Percentiles rank a stretch among this genome's conserved stretches.
These are phyloP conservation scores for Melanomma pulvis-pyrius DNA, from an alignment of 495 filamentous ascomycete species.

Conservation along the genomic window DNA sequence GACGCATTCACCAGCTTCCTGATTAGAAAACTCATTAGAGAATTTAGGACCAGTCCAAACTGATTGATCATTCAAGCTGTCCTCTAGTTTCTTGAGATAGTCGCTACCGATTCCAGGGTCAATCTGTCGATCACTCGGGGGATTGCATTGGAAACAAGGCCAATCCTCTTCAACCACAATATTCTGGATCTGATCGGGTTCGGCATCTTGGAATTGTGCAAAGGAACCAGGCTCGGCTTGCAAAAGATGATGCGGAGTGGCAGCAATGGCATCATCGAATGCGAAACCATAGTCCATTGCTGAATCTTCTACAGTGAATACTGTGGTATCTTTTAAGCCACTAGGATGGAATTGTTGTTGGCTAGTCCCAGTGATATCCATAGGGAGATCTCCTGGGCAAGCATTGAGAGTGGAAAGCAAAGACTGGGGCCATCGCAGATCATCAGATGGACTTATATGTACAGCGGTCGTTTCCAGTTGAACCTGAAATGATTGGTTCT, in stretches of 20 bases:
- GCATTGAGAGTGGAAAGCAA: background rate
- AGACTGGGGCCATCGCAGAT: background rate
- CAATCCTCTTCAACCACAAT: background rate
- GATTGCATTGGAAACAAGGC: constrained; percentile 3
- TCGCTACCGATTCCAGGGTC: background rate
- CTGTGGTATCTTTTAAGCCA: background rate
- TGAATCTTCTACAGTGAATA: background rate
- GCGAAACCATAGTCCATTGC: background rate
- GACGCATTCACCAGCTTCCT: background rate
- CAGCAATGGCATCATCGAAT: background rate
- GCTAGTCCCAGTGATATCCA: background rate
- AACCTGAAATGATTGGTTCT: too few relatives aligned
- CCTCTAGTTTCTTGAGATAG: background rate
- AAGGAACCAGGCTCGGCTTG: background rate
- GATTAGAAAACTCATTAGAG: background rate
- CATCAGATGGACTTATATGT: too few relatives aligned
- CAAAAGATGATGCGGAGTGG: background rate
- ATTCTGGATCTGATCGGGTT: background rate
- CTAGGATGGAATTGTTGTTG: background rate
- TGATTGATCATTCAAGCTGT: background rate
- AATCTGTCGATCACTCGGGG: background rate
- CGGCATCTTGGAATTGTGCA: background rate
- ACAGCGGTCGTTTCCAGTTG: too few relatives aligned
- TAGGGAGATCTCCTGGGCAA: background rate
- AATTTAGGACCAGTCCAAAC: background rate